These are phyloP conservation scores for Selaginella moellendorffii DNA, from an alignment of 75 land plant genomes.

Conservation along the genomic window DNA sequence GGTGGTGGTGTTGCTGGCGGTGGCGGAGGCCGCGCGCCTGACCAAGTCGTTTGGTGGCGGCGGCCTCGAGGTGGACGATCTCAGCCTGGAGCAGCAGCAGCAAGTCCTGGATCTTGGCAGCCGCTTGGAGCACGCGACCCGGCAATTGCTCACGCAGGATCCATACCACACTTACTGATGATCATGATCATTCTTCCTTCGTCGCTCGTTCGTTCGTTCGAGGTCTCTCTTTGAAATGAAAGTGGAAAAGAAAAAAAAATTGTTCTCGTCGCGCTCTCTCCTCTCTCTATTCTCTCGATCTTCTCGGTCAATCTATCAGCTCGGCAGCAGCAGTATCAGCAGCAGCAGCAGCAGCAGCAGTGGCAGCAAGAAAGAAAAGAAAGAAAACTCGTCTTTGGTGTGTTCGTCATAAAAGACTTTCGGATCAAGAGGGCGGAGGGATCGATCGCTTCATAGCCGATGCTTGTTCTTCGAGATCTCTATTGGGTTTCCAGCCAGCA, in stretches of 20 bases:
- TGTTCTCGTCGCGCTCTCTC: background rate
- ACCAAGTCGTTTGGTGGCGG: background rate
- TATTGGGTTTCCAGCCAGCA: too few species aligned
- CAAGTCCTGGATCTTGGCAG: slow-evolving; percentile 4
- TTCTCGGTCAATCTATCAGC: background rate
- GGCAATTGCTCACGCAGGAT: background rate
- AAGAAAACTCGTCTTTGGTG: too few species aligned
- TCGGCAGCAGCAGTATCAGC: too few species aligned
- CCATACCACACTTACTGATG: slow-evolving; percentile 4
- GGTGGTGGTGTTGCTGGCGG: background rate
- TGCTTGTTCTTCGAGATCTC: too few species aligned
- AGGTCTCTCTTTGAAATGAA: too few species aligned
- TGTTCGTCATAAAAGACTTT: too few species aligned
- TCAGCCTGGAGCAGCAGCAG: slow-evolving; percentile 4
- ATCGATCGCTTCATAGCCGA: too few species aligned
- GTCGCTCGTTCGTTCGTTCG: background rate
- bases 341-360: too few species aligned
- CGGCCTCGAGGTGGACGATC: slow-evolving; percentile 4
- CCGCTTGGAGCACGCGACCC: background rate
- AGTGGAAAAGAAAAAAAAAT: too few species aligned
- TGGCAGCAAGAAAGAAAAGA: too few species aligned
- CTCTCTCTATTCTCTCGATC: background rate
- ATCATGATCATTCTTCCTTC: background rate
- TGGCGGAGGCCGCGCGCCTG: background rate
- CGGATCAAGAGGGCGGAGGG: too few species aligned